A percentile compares a stretch with the other conserved stretches of the same genome.
These are phyloP conservation scores for Russula dissimulans DNA, from an alignment of 768 basidiomycete species.

Conservation along the genomic window DNA sequence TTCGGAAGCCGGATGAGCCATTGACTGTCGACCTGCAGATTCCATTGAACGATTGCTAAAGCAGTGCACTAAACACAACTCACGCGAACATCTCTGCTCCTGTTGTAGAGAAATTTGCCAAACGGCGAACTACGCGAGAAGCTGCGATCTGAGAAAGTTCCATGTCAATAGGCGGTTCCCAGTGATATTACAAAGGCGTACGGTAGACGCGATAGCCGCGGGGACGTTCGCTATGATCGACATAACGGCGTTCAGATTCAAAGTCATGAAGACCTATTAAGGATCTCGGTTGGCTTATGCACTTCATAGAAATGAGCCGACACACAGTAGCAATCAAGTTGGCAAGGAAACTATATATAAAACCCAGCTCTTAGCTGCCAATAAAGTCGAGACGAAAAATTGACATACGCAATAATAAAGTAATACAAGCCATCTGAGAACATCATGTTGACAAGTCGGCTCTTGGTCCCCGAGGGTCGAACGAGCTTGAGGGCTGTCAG, in stretches of 20 bases:
- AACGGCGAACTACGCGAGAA: slow-evolving; percentile 48
- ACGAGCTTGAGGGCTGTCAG: slow-evolving; percentile 54
- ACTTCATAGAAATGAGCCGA: not conserved
- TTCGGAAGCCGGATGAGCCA: slow-evolving; percentile 16
- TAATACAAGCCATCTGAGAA: slow-evolving; percentile 66
- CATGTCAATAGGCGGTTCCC: not conserved
- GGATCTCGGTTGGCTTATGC: not conserved
- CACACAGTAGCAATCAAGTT: slow-evolving; percentile 33
- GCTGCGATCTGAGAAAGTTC: slow-evolving; percentile 41
- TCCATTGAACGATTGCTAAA: slow-evolving; percentile 19
- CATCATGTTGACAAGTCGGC: slow-evolving; percentile 50
- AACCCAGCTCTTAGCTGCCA: slow-evolving; percentile 22
- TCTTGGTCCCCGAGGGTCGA: slow-evolving; percentile 26
- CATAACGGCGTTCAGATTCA: slow-evolving; percentile 61
- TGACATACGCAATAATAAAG: slow-evolving; percentile 62
- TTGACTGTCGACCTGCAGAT: slow-evolving; percentile 18
- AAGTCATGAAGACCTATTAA: slow-evolving; percentile 56
- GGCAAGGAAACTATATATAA: slow-evolving; percentile 29
- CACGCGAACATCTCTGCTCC: slow-evolving; percentile 26
- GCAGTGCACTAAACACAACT: not conserved
- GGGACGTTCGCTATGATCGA: slow-evolving; percentile 57
- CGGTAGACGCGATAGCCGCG: slow-evolving; percentile 30
- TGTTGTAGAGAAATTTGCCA: slow-evolving; percentile 38
- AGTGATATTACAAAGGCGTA: not conserved
- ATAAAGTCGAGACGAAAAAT: not conserved